Conservation (phyloP, 257 asterid species). For the Cordia subcordata region DNA sequence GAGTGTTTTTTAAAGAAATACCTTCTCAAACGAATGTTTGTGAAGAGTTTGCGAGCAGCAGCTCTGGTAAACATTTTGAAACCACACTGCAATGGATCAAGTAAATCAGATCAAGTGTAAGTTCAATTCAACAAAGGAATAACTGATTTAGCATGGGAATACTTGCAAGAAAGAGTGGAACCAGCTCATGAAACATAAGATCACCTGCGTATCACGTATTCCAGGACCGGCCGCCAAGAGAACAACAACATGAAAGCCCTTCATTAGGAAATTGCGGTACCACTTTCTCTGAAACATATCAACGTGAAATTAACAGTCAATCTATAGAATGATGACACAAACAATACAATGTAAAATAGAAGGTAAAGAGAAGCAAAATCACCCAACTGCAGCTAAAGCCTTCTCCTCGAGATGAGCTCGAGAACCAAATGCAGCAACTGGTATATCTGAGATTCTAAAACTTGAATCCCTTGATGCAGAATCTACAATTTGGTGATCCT, state of each 20-base stretch:
- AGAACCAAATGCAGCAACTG: constrained; percentile 89
- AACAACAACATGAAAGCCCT: constrained; percentile 94
- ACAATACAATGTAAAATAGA: background rate
- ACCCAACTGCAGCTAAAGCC: constrained; percentile 91
- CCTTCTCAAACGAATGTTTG: constrained; percentile 85
- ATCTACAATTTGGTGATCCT: constrained; percentile 46
- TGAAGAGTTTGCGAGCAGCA: constrained; percentile 92
- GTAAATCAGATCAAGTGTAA: constrained; percentile 11
- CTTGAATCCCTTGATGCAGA: constrained; percentile 47
- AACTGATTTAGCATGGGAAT: background rate
- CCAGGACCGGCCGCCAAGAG: constrained; percentile 96
- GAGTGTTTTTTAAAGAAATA: constrained; percentile 9
- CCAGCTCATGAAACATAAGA: constrained; percentile 11
- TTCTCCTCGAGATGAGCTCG: constrained; percentile 99
- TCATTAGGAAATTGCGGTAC: constrained; percentile 95
- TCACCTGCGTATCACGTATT: constrained; percentile 92
- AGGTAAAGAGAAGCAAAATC: constrained; percentile 14
- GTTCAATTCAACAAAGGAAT: background rate
- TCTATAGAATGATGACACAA: constrained; percentile 2
- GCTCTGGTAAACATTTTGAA: constrained; percentile 98
- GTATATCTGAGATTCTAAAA: constrained; percentile 61
- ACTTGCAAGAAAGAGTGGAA: background rate
- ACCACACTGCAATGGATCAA: constrained; percentile 63
- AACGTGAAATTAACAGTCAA: constrained; percentile 15
- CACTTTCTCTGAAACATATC: constrained; percentile 76